A percentile compares a stretch with the other conserved stretches of the same genome.
phyloP scores from a whole-genome alignment of 1,284 basidiomycete genomes.

The Ganoderma sinense region DNA sequence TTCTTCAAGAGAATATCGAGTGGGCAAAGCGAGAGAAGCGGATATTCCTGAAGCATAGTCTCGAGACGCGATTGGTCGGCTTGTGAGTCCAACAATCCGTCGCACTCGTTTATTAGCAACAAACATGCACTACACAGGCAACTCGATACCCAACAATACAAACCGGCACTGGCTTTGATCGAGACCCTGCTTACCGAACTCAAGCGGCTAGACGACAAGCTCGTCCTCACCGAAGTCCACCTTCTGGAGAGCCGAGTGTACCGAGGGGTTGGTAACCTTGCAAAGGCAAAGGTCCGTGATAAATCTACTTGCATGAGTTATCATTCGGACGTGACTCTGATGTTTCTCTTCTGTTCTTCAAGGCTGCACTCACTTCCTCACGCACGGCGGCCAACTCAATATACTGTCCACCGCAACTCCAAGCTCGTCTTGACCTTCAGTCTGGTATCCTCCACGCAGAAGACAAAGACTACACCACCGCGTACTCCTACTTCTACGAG shows the following conservation, averaged over 20 bases:
- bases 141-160: conserved; percentile 82
- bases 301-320: background rate
- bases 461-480: conserved; percentile 98
- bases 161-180: conserved; percentile 84
- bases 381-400: conserved; percentile 96
- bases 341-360: background rate
- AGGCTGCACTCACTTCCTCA: conserved; percentile 92
- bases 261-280: conserved; percentile 89
- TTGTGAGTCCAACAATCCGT: conserved; percentile 60
- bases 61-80: conserved; percentile 90
- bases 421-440: conserved; percentile 93
- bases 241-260: conserved; percentile 93
- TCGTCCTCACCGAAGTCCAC: conserved; percentile 97
- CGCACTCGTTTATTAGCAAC: background rate
- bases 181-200: conserved; percentile 90
- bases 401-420: conserved; percentile 95
- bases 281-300: conserved; percentile 85
- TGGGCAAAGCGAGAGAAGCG: conserved; percentile 95
- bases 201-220: conserved; percentile 95
- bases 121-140: conserved; percentile 51
- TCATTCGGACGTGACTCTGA: background rate
- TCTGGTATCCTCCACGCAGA: conserved; percentile 94
- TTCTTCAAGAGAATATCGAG: conserved; percentile 89
- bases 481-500: conserved; percentile 98
- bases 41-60: conserved; percentile 94